phyloP scores from a whole-genome alignment of 2,329 filamentous ascomycete species.

The Clarireedia paspali region DNA sequence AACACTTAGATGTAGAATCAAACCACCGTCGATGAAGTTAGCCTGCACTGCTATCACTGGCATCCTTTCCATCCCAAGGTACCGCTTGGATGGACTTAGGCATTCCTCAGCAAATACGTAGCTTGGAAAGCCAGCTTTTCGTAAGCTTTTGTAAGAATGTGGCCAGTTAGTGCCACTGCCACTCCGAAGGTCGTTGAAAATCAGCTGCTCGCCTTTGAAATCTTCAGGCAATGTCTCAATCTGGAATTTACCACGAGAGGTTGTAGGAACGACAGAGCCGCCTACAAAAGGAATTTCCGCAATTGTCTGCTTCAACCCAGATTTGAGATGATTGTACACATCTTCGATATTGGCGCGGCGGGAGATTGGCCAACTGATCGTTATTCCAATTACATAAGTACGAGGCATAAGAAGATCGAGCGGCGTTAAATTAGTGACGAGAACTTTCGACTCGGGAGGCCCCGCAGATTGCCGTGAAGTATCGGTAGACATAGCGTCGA shows the following conservation, averaged over 20 bases:
- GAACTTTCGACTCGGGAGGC: neutral
- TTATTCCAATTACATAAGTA: neutral
- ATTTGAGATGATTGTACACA: neutral
- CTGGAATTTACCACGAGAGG: neutral
- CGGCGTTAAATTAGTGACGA: conserved; percentile 3
- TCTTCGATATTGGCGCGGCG: conserved; percentile 2
- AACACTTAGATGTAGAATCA: conserved; percentile 4
- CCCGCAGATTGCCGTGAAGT: neutral
- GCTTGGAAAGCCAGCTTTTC: neutral
- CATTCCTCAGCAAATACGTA: neutral
- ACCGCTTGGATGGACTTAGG: neutral
- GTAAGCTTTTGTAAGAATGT: conserved; percentile 1
- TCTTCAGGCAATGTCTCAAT: neutral
- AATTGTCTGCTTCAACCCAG: neutral
- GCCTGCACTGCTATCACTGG: conserved; percentile 1
- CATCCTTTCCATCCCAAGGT: neutral
- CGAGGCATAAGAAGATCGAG: conserved; percentile 3
- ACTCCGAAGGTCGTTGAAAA: neutral
- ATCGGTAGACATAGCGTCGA: neutral
- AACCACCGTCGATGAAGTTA: conserved; percentile 5
- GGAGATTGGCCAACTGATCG: neutral
- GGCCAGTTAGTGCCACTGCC: neutral
- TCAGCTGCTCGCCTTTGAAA: neutral
- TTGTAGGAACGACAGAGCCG: neutral
- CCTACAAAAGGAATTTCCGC: conserved; percentile 1